Percentiles rank a stretch among this genome's conserved stretches.
phyloP scores from a whole-genome alignment of 1,284 basidiomycete species.

The Puccinia coronata region DNA sequence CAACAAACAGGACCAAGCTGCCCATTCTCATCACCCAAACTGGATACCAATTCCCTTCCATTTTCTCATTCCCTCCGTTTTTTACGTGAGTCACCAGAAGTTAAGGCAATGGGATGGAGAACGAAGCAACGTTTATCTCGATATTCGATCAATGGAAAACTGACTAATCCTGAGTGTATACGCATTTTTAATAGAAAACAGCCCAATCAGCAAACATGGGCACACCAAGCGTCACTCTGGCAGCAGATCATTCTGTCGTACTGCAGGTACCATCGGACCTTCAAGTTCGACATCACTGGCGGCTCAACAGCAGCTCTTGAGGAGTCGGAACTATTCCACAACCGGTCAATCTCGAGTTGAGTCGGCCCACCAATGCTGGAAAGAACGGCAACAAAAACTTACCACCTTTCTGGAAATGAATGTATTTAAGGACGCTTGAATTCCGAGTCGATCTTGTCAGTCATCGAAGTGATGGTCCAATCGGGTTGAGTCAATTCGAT shows the following conservation, averaged over 20 bases:
- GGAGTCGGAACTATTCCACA: slow-evolving; percentile 31
- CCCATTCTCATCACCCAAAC: background rate
- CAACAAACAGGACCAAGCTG: background rate
- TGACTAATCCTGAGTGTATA: background rate
- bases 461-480: slow-evolving; percentile 36
- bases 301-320: background rate
- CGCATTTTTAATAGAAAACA: slow-evolving; percentile 32
- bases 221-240: slow-evolving; percentile 39
- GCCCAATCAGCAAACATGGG: slow-evolving; percentile 45
- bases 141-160: background rate
- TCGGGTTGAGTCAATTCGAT: background rate
- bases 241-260: slow-evolving; percentile 46
- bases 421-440: slow-evolving; percentile 19
- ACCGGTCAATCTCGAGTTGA: slow-evolving; percentile 25
- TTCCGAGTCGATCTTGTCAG: slow-evolving; percentile 5
- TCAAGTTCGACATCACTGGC: slow-evolving; percentile 14
- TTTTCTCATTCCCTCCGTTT: slow-evolving; percentile 43
- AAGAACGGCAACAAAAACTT: background rate
- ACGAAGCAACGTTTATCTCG: background rate
- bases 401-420: background rate
- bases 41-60: slow-evolving; percentile 31
- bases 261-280: slow-evolving; percentile 27
- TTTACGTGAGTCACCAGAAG: slow-evolving; percentile 29
- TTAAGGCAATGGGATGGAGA: background rate
- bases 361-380: background rate